Base-by-base conservation (phyloP, 129 eudicot genomes). In the Chrysanthemum makinoi region DNA sequence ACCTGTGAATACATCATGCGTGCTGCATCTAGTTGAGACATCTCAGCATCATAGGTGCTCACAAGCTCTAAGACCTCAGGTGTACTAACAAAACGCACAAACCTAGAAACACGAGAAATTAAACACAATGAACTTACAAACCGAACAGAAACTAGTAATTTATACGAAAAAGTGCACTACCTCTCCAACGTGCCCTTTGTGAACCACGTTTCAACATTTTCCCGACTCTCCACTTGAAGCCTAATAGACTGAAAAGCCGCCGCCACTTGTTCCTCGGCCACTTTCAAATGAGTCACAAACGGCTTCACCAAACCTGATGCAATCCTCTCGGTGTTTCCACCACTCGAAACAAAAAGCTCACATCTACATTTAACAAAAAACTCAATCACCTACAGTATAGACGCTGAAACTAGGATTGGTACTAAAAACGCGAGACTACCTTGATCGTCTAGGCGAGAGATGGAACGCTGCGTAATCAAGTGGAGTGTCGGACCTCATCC, bases 101-200 rank as follows among this genome's bases (percentile, higher is more conserved):
- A 95, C 89, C 99, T 95, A 70, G 65, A 70, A 39, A 52, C 22
- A 54, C 69, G 48, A 72, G 13, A 26, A 39, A 62, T 72, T 59
- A 70, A 54, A 44, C 15, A 17, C 63, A 7, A 71, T 5, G 9
- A 18, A 62, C 54, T 19, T 69, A 68, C 11, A 76, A 33, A 55
- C 17, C 44, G 9, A 39, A 39, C 7, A 0, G 10, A 39, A 7
- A 39, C 8, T 39, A 33, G 6, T 33, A 28, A 28, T 53, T 6
- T 44, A 26, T 43, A 39, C 6, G 2, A 35, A 4, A 28, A 53
- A 10, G 52, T 12, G 69, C 73, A 68, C 15, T 69, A 95, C 99
- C 99, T 95, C 85, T 95, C 99, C 35, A 95, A 81, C 10, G 96
- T 95, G 62, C 99, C 99, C 78, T 90, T 95, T 4, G 99, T 95